Base-by-base conservation (phyloP, 1,139 yeast genomes). In the Blastobotrys apis region DNA sequence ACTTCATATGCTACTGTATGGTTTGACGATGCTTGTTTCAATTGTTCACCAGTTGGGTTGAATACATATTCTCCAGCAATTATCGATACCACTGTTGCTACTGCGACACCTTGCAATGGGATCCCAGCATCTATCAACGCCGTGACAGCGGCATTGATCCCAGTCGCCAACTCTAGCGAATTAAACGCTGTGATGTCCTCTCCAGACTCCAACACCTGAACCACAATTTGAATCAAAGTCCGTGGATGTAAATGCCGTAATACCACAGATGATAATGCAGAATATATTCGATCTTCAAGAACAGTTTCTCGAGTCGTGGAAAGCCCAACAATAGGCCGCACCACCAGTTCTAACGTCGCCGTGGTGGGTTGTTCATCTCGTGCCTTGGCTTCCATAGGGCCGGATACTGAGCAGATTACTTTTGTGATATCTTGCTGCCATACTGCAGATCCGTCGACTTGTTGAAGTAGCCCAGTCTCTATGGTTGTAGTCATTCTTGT, bases 61-160 rank as follows among this genome's bases (percentile, higher is more conserved):
- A 68, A 45, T 3, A 73, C 56, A 5, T 75, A 51, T 23, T 66
- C 55, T 3, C 65, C 68, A 3, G 60, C 62, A 12, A 61, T 54
- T 2, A 79, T 60, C 5, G 77, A 68, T 33, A 74, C 61, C 13
- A 76, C 67, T 0, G 74, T 69, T 6, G 90, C 77, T 0, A 78
- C 74, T 53, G 81, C 81, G 1, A 90, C 75, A 10, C 76, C 67
- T 44, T 73, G 71, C 46, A 90, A 63, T 0, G 90, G 83, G 9
- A 92, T 72, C 35, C 86, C 88, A 0, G 96, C 82, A 62, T 90
- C 94, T 1, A 84, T 80, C 49, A 90, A 64, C 0, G 96, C 95
- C 46, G 86, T 62, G 5, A 85, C 75, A 2, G 84, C 68, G 9
- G 88, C 79, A 61, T 90, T 90, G 37, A 90, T 72, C 13, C 85